These are phyloP conservation scores for Clitopilus hobsonii DNA, from an alignment of 768 basidiomycete genomes.

Conservation along the genomic window DNA sequence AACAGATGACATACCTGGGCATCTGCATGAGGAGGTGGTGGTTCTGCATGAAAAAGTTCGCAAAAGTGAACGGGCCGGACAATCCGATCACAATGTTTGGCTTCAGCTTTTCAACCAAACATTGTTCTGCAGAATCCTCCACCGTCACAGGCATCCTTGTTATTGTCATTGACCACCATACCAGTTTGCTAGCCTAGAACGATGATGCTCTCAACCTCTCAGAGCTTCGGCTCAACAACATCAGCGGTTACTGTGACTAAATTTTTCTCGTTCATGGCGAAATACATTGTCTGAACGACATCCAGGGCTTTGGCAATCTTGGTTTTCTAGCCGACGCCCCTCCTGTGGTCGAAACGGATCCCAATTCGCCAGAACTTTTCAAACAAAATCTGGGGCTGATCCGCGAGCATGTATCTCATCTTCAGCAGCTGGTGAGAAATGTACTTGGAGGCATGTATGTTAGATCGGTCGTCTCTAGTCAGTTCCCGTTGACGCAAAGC, in stretches of 20 bases:
- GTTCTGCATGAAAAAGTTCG: background rate
- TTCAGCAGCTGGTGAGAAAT: constrained; percentile 44
- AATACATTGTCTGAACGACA: background rate
- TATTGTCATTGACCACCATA: too few relatives aligned
- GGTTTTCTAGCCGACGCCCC: constrained; percentile 11
- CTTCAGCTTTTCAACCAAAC: background rate
- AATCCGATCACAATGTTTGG: background rate
- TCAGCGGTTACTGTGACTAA: constrained; percentile 2
- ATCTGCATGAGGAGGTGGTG: background rate
- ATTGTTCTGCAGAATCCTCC: too few relatives aligned
- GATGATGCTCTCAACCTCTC: constrained; percentile 9
- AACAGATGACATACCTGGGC: background rate
- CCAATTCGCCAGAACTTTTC: constrained; percentile 59
- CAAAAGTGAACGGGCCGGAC: background rate
- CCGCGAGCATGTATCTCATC: constrained; percentile 41
- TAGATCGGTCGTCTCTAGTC: background rate
- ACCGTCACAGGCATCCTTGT: too few relatives aligned
- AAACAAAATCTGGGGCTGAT: constrained; percentile 49
- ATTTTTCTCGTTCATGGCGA: constrained; percentile 3
- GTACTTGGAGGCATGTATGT: constrained; percentile 53
- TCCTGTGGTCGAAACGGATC: constrained; percentile 40
- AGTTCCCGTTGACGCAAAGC: background rate
- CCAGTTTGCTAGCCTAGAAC: too few relatives aligned
- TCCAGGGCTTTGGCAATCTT: constrained; percentile 10
- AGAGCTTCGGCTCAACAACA: constrained; percentile 6